These are phyloP conservation scores for Kalanchoe fedtschenkoi DNA, from an alignment of 164 flowering plant genomes.

Conservation along the genomic window DNA sequence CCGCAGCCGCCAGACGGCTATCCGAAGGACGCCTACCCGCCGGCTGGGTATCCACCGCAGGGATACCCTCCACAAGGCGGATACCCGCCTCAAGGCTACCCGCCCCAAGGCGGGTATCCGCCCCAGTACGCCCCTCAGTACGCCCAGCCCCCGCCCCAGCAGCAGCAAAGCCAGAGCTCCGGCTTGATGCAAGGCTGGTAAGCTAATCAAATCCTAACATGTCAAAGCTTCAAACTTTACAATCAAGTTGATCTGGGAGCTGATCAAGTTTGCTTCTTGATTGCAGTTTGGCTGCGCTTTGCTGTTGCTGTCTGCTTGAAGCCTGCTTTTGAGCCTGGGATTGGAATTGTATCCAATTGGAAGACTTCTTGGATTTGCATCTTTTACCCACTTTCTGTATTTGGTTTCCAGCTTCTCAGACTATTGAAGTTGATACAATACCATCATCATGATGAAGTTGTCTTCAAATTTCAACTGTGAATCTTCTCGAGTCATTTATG, in stretches of 20 bases:
- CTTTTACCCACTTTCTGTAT: not conserved
- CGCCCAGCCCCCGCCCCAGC: constrained; percentile 34
- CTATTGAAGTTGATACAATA: too few species aligned
- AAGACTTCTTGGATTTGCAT: not conserved
- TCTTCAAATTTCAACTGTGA: too few species aligned
- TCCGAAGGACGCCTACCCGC: not conserved
- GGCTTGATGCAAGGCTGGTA: constrained; percentile 62
- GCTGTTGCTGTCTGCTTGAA: too few species aligned
- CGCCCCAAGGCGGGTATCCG: constrained; percentile 16
- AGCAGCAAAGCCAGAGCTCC: constrained; percentile 6
- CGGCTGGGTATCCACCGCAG: constrained; percentile 23
- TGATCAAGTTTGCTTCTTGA: not conserved
- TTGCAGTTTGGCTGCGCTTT: too few species aligned
- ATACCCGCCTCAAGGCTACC: constrained; percentile 6
- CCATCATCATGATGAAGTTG: too few species aligned
- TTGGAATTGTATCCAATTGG: too few species aligned
- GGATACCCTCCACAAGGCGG: constrained; percentile 23
- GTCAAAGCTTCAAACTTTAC: not conserved
- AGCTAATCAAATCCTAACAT: too few species aligned
- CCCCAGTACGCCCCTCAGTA: constrained; percentile 37
- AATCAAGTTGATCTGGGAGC: not conserved
- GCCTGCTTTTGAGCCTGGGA: too few species aligned
- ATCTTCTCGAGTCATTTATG: too few species aligned
- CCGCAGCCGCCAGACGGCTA: not conserved
- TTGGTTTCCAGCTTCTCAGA: not conserved